Evolutionary conservation across 2,329 filamentous ascomycete species (phyloP), one percentile per base, ranked within the genome.

Genomic region (Clarireedia hainanense): DNA sequence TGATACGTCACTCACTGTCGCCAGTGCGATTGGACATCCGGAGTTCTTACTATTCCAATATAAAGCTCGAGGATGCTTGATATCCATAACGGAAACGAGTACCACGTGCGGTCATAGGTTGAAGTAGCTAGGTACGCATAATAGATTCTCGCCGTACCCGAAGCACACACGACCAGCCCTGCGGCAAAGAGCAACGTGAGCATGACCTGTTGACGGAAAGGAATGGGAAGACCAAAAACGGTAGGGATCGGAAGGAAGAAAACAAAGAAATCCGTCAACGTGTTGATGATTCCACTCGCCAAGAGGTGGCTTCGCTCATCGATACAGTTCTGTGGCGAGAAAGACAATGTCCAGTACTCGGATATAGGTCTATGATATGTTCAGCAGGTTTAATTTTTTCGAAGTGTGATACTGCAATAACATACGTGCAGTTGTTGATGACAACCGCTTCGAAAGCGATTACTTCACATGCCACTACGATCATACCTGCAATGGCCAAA

Each of bases 271-370:
- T 85, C 80, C 9, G 79, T 81, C 42, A 76, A 63, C 45, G 82
- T 83, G 67, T 84, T 84, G 58, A 82, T 74, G 23, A 78, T 76
- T 4, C 80, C 79, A 47, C 80, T 73, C 37, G 74, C 73, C 27
- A 79, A 72, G 34, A 81, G 71, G 53, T 80, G 77, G 1, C 70
- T 68, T 5, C 74, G 72, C 58, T 82, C 71, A 17, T 79, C 62
- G 47, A 80, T 74, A 50, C 76, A 74, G 12, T 75, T 58, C 47
- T 69, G 66, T 1, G 68, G 64, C 14, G 48, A 34, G 37, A 57
- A 17, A 1, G 68, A 67, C 1, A 72, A 46, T 1, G 65, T 68
- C 72, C 73, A 74, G 58, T 68, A 71, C 9, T 62, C 64, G 7
- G 67, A 69, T 5, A 73, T 47, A 12, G 72, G 71, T 15, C 71